Base-by-base conservation (phyloP, 306 rosid species). In the Pyrus bretschneideri region DNA sequence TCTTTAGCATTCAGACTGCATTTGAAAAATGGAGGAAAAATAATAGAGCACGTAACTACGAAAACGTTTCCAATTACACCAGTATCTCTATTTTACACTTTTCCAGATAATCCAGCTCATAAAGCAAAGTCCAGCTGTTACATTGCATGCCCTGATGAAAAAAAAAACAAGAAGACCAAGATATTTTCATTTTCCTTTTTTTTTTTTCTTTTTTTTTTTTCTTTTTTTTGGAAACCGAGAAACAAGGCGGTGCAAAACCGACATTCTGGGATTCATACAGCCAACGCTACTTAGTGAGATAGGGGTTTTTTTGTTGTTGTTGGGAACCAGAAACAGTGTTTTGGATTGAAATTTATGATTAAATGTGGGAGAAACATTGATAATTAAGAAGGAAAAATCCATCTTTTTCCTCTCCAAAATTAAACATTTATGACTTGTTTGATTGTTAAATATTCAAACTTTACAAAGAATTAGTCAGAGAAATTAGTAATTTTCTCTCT, bases 11-110 rank as follows among this genome's bases (percentile, higher is more conserved):
- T 69, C 75, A 77, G 54, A 71, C 69, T 84, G 76, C 83, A 78
- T 73, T 64, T 72, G 58, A 71, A 42, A 80, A 60, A 60, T 51
- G 67, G 55, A 82, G 79, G 91, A 90, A 84, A 77, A 81, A 81
- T 83, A 75, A 81, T 60, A 73, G 79, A 85, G 81, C 91, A 93
- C 91, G 97, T 82, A 89, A 87, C 86, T 76, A 81, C 66, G 73
- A 74, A 76, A 78, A 55, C 66, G 69, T 85, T 81, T 60, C 81
- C 81, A 80, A 76, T 76, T 74, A 74, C 80, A 62, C 78, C 71
- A 76, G 69, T 73, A 9, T 78, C 73, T 83, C 60, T 70, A 69
- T 73, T 83, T 64, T 42, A 77, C 78, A 54, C 76, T 80, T 80
- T 85, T 86, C 76, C 81, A 85, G 92, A 93, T 90, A 8, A 38